Conservation (phyloP, 257 asterid genomes). For the Ophiorrhiza pumila region DNA sequence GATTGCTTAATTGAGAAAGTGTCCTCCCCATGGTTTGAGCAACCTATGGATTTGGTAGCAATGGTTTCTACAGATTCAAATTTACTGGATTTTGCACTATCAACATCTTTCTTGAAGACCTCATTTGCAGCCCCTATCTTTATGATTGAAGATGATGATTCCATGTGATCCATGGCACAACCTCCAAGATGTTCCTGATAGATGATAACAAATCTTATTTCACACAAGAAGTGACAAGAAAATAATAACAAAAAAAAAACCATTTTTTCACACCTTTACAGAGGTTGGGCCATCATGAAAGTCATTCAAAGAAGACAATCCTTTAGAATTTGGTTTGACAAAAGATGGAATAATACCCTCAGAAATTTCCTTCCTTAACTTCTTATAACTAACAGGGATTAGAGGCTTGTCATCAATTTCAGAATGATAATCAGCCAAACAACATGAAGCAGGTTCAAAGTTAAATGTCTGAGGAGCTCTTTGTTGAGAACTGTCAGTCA, state of each 20-base stretch:
- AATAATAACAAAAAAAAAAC: not conserved
- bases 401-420: not conserved
- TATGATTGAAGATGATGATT: slow-evolving; percentile 8
- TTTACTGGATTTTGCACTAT: not conserved
- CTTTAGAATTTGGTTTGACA: not conserved
- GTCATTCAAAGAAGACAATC: slow-evolving; percentile 8
- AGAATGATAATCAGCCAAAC: not conserved
- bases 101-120: slow-evolving; percentile 4
- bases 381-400: not conserved
- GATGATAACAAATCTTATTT: not conserved
- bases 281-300: slow-evolving; percentile 1
- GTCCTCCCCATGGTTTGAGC: not conserved
- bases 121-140: not conserved
- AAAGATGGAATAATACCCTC: not conserved
- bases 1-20: not conserved
- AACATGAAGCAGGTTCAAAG: not conserved
- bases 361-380: slow-evolving; percentile 1
- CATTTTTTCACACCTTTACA: not conserved
- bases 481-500: not conserved
- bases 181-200: not conserved
- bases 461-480: not conserved
- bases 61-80: not conserved
- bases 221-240: not conserved
- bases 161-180: slow-evolving; percentile 9
- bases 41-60: not conserved